These are phyloP conservation scores for Coemansia interrupta DNA, from an alignment of 192 early-diverging fungal species.

Conservation along the genomic window DNA sequence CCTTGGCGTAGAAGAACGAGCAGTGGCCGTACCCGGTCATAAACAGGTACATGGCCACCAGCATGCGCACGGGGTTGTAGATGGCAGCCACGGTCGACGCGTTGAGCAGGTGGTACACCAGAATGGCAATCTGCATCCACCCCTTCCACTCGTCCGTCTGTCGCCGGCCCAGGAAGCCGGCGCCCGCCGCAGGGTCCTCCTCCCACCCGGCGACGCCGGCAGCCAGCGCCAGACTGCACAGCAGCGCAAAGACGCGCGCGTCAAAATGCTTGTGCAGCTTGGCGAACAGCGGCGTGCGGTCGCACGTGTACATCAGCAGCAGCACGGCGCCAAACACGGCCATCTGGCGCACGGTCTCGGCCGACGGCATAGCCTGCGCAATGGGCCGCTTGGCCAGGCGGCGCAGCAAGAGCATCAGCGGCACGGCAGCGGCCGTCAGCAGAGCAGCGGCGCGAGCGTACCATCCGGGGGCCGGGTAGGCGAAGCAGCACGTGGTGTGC, in stretches of 20 bases:
- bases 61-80: conserved; percentile 68
- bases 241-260: conserved; percentile 43
- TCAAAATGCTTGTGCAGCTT: conserved; percentile 64
- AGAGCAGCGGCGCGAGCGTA: conserved; percentile 37
- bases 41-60: conserved; percentile 76
- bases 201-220: conserved; percentile 46
- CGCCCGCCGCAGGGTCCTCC: conserved; percentile 32
- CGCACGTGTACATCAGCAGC: conserved; percentile 60
- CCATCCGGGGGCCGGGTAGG: conserved; percentile 52
- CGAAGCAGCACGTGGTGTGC: conserved; percentile 60
- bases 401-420: conserved; percentile 7
- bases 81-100: conserved; percentile 61
- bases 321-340: conserved; percentile 56
- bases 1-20: conserved; percentile 66
- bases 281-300: conserved; percentile 66
- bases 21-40: conserved; percentile 83
- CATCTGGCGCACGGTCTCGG: conserved; percentile 46
- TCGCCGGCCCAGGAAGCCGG: conserved; percentile 66
- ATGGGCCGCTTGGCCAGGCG: conserved; percentile 6
- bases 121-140: conserved; percentile 76
- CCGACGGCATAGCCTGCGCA: conserved; percentile 29
- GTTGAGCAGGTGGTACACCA: conserved; percentile 70
- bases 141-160: conserved; percentile 88
- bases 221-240: conserved; percentile 40
- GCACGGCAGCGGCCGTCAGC: conserved; percentile 21